Evolutionary conservation across 345 rosid species (phyloP), one percentile per base, ranked within the genome.

Genomic region (Brassica juncea): DNA sequence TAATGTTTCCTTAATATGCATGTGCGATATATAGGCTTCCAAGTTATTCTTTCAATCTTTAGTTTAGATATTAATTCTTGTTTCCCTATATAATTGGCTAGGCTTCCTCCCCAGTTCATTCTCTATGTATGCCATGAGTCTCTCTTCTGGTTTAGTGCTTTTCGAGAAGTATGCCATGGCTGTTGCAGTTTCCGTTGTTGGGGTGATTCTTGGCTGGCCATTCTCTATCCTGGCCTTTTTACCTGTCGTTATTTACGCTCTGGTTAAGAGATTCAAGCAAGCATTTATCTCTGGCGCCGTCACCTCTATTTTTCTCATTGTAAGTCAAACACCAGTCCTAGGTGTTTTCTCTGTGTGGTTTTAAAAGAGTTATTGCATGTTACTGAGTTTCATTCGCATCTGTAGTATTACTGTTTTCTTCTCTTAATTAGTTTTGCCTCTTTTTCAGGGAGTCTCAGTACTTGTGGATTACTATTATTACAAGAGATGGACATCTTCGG

Each of bases 161-260:
- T 91, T 95, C 27, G 96, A 87, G 81, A 91, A 89, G 78, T 89
- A 84, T 67, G 89, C 87, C 55, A 73, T 77, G 86, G 91, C 97
- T 71, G 97, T 95, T 66, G 86, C 89, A 64, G 90, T 88, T 80
- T 90, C 99, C 58, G 89, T 88, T 66, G 65, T 68, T n/a, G 99
- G 98, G 21, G 98, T 93, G 70, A 83, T 95, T 77, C 96, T 95
- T 80, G 99, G 99, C 68, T 93, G 99, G 99, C 98, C 99, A n/a
- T 95, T 95, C 81, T 93, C 98, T 8, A 80, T 95, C 72, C 84
- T 95, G 87, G 98, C 91, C 44, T 95, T 95, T 86, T 84, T 91
- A 71, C 99, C 98, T 0, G 84, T 95, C 27, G 86, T 92, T 30
- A 65, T 89, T 37, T 91, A 84, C 70, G 79, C 96, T 77, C 80